A percentile compares a stretch with the other conserved stretches of the same genome.
phyloP scores from a whole-genome alignment of 495 filamentous ascomycete species.

The Hyaloscypha variabilis region DNA sequence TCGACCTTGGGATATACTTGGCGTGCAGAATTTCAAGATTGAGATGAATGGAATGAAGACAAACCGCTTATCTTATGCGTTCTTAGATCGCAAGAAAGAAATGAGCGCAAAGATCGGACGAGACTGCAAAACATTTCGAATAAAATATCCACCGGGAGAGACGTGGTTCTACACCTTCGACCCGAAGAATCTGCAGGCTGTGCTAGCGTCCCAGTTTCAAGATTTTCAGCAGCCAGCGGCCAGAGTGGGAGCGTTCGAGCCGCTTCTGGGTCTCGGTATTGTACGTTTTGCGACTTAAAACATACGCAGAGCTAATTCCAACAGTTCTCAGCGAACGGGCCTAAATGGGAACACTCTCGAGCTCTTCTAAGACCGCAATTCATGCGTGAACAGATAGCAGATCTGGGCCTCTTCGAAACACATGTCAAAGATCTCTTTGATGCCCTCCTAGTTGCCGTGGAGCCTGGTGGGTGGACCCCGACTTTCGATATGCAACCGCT shows the following conservation, averaged over 20 bases:
- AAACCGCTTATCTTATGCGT: conserved; percentile 30
- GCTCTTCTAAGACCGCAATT: conserved; percentile 48
- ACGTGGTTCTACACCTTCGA: conserved; percentile 49
- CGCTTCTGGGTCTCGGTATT: conserved; percentile 50
- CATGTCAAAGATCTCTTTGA: conserved; percentile 46
- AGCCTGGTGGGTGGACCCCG: conserved; percentile 43
- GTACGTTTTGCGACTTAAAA: conserved; percentile 37
- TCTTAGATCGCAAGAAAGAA: conserved; percentile 30
- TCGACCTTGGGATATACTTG: conserved; percentile 33
- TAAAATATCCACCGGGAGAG: conserved; percentile 32
- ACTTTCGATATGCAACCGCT: conserved; percentile 57
- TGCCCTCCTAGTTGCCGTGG: conserved; percentile 37
- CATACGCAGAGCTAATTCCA: conserved; percentile 25
- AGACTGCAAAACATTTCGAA: conserved; percentile 37
- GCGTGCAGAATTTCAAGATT: conserved; percentile 30
- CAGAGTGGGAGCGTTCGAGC: conserved; percentile 39
- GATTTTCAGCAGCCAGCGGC: conserved; percentile 48
- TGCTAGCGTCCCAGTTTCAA: conserved; percentile 57
- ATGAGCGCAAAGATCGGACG: conserved; percentile 34
- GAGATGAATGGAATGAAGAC: conserved; percentile 32
- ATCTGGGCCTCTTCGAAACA: conserved; percentile 55
- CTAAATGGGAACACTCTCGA: conserved; percentile 47
- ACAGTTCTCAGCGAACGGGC: conserved; percentile 52
- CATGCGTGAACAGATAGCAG: conserved; percentile 43
- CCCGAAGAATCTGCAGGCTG: conserved; percentile 55